These are phyloP conservation scores for Aspergillus transmontanensis DNA, from an alignment of 2,329 filamentous ascomycete species.

Conservation along the genomic window DNA sequence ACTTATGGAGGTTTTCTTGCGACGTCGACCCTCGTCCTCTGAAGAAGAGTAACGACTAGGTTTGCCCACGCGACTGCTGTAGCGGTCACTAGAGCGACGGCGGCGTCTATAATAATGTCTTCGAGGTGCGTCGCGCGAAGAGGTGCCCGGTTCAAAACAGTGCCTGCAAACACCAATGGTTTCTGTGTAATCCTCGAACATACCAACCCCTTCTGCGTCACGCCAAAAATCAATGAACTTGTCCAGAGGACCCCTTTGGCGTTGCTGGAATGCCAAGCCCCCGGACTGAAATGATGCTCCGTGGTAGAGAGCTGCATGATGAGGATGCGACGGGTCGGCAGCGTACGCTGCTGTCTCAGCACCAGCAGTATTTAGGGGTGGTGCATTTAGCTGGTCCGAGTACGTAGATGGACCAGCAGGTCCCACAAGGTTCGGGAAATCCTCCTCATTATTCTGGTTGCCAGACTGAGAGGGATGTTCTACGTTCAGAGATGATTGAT, in stretches of 20 bases:
- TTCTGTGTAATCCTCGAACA: slow-evolving; percentile 69
- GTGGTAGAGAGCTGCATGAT: slow-evolving; percentile 34
- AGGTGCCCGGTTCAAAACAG: slow-evolving; percentile 64
- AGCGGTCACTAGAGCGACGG: slow-evolving; percentile 51
- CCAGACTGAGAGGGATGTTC: slow-evolving; percentile 34
- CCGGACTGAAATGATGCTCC: slow-evolving; percentile 32
- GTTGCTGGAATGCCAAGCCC: slow-evolving; percentile 52
- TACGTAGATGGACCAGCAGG: slow-evolving; percentile 15
- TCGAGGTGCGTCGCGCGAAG: slow-evolving; percentile 59
- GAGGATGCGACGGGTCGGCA: slow-evolving; percentile 31
- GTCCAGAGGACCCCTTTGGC: slow-evolving; percentile 58
- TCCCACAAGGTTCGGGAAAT: slow-evolving; percentile 19
- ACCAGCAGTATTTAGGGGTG: slow-evolving; percentile 15
- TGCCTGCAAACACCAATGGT: slow-evolving; percentile 66
- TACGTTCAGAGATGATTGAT: slow-evolving; percentile 33
- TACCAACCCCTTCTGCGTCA: slow-evolving; percentile 64
- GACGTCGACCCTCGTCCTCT: slow-evolving; percentile 51
- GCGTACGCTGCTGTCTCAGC: slow-evolving; percentile 44
- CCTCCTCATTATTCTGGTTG: slow-evolving; percentile 33
- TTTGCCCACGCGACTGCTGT: slow-evolving; percentile 56
- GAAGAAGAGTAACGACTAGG: slow-evolving; percentile 60
- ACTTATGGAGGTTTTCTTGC: slow-evolving; percentile 47
- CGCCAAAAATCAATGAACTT: slow-evolving; percentile 64
- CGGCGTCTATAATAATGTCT: slow-evolving; percentile 58
- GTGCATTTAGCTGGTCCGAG: slow-evolving; percentile 13